Evolutionary conservation across 345 rosid genomes (phyloP), one percentile per base, ranked within the genome.

Genomic region (Brassica incana): DNA sequence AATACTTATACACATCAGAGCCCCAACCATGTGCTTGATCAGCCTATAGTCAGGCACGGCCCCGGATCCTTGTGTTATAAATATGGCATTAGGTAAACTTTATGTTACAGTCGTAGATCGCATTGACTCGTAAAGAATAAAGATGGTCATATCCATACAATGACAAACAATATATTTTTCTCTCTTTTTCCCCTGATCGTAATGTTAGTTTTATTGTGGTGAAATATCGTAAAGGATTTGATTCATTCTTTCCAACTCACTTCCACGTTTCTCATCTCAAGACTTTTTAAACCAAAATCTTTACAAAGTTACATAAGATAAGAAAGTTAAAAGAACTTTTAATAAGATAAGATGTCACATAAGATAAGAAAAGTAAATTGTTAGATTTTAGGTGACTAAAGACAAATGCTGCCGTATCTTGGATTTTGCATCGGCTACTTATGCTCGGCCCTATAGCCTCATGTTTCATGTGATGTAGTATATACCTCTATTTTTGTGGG

Each of bases 181-280:
- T 32, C 1, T 15, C 7, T 56, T 12, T 56, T 40, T 16, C 68
- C 15, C 5, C 27, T 67, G 40, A 7, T 40, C 0, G 30, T 27
- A 27, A 27, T 27, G 30, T 27, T 27, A 27, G 30, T 27, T 27
- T 27, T 27, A 27, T 3, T 27, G 30, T 27, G 30, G 30, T 27
- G 30, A 27, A 27, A 27, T 27, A 27, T 27, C 30, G 30, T 27
- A 27, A 43, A 56, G 35, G 15, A 11, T 64, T n/a, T 67, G 56
- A n/a, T 61, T 48, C 64, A 33, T 48, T 73, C 58, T 73, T 73
- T 79, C 74, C 82, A 79, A 67, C 78, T 73, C 78, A 79, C 36
- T 8, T 73, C 74, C 74, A 79, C 70, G 82, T 79, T 67, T 68
- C 65, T 23, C 18, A 48, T 61, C 65, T 60, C n/a, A 60, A 60